A percentile compares a stretch with the other conserved stretches of the same genome.
Evolutionary conservation across 768 basidiomycete species (phyloP).

Genomic region (Trametes elegans): DNA sequence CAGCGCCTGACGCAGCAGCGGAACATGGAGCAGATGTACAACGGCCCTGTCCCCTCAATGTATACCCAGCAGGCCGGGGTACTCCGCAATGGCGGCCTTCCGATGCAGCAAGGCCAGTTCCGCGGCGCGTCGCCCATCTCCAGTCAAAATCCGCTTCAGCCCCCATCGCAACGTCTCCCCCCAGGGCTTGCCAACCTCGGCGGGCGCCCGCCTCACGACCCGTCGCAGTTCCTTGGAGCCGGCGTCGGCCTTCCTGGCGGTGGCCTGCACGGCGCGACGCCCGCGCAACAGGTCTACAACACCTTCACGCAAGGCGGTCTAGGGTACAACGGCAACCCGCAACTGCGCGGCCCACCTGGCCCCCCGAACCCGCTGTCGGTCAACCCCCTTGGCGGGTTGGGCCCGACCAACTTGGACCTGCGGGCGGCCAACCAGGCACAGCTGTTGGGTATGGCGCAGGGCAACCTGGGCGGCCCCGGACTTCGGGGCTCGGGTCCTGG

Average conservation of each 20-base stretch:
- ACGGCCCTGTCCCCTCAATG: conserved; percentile 45
- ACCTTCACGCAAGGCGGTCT: conserved; percentile 42
- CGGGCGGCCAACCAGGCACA: conserved; percentile 49
- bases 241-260: conserved; percentile 33
- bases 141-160: conserved; percentile 44
- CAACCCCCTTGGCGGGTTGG: conserved; percentile 50
- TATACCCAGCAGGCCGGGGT: conserved; percentile 46
- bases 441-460: conserved; percentile 43
- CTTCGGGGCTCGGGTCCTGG: conserved; percentile 48
- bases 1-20: conserved; percentile 54
- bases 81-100: conserved; percentile 50
- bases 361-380: conserved; percentile 44
- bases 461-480: conserved; percentile 44
- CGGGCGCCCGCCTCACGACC: conserved; percentile 77
- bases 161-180: conserved; percentile 55
- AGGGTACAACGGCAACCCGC: conserved; percentile 33
- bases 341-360: conserved; percentile 51
- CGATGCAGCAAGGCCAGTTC: conserved; percentile 59
- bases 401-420: conserved; percentile 54
- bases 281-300: conserved; percentile 46
- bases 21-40: conserved; percentile 55
- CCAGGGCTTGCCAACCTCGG: conserved; percentile 82
- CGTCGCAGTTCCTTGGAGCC: conserved; percentile 52
- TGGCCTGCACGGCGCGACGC: conserved; percentile 45
- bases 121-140: conserved; percentile 69